A percentile compares a stretch with the other conserved stretches of the same genome.
Conservation (phyloP, 2,329 filamentous ascomycete species). For the Drechslerella coelobrocha region DNA sequence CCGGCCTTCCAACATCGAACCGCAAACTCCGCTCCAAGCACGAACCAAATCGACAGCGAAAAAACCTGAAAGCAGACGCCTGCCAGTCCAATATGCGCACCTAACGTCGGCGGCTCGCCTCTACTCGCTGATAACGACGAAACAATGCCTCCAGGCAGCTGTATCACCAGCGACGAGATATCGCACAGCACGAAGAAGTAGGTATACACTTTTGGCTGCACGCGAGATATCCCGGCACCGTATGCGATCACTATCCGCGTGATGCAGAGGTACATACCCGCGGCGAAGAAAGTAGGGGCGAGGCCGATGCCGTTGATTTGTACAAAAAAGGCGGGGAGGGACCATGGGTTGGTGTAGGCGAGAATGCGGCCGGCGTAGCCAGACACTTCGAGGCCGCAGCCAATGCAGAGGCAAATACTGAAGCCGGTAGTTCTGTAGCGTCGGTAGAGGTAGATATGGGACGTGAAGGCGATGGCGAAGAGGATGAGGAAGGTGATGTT, state of each 20-base stretch:
- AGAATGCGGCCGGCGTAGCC: slow-evolving; percentile 68
- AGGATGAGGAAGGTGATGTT: slow-evolving; percentile 65
- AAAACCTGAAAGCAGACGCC: slow-evolving; percentile 69
- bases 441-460: slow-evolving; percentile 17
- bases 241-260: slow-evolving; percentile 61
- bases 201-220: slow-evolving; percentile 63
- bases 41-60: slow-evolving; percentile 66
- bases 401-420: slow-evolving; percentile 56
- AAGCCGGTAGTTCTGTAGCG: slow-evolving; percentile 40
- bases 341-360: slow-evolving; percentile 65
- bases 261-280: slow-evolving; percentile 70
- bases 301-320: slow-evolving; percentile 70
- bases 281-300: slow-evolving; percentile 70
- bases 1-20: slow-evolving; percentile 28
- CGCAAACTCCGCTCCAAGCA: slow-evolving; percentile 64
- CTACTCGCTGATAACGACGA: slow-evolving; percentile 58
- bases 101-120: slow-evolving; percentile 19
- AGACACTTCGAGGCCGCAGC: slow-evolving; percentile 57
- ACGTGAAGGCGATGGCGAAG: slow-evolving; percentile 60
- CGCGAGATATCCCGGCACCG: slow-evolving; percentile 61
- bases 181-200: slow-evolving; percentile 71
- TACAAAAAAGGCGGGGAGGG: slow-evolving; percentile 60
- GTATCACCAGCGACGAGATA: slow-evolving; percentile 67
- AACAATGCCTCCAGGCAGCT: slow-evolving; percentile 68
- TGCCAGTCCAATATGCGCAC: slow-evolving; percentile 67